These are phyloP conservation scores for Silene vulgaris DNA, from an alignment of 179 eudicot species.

Conservation along the genomic window DNA sequence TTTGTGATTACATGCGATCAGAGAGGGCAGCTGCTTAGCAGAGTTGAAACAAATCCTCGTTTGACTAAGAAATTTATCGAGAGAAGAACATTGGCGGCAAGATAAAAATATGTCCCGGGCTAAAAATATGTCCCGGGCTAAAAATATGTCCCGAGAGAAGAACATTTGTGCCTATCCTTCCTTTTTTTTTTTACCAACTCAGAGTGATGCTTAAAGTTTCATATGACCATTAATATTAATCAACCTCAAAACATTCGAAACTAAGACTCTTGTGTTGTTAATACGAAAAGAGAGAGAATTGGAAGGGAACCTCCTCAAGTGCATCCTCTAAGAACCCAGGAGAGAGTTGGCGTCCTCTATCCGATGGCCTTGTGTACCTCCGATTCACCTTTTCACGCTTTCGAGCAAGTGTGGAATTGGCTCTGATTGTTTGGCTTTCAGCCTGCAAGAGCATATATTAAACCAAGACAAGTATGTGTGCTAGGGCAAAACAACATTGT, in stretches of 20 bases:
- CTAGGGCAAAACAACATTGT: constrained; percentile 7
- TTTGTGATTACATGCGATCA: neutral
- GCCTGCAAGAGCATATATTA: constrained; percentile 47
- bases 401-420: constrained; percentile 64
- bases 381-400: constrained; percentile 91
- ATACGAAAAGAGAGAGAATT: constrained; percentile 1
- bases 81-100: too few species aligned
- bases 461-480: constrained; percentile 8
- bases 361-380: constrained; percentile 67
- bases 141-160: too few species aligned
- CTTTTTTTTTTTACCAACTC: neutral
- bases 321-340: constrained; percentile 98
- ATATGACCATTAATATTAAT: neutral
- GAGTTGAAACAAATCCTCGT: too few species aligned
- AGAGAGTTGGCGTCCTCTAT: constrained; percentile 93
- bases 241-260: neutral
- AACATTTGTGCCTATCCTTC: neutral
- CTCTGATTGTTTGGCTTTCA: constrained; percentile 86
- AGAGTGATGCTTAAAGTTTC: neutral
- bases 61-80: too few species aligned
- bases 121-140: too few species aligned
- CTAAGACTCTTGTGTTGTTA: neutral
- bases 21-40: neutral
- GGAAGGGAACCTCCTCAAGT: constrained; percentile 45
- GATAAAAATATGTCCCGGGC: too few species aligned